Base-by-base conservation (phyloP, 257 asterid genomes). In the Ballota nigra region DNA sequence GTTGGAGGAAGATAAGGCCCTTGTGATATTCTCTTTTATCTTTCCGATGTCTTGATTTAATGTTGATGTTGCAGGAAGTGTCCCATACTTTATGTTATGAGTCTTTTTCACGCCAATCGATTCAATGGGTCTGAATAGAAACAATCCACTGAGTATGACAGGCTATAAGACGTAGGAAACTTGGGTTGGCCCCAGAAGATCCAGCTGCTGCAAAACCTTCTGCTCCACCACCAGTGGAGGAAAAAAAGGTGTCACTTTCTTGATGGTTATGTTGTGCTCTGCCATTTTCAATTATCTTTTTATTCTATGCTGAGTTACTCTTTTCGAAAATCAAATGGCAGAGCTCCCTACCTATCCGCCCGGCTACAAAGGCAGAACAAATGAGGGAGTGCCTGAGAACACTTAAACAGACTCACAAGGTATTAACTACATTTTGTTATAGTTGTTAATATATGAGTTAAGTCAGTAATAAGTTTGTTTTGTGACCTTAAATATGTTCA, bases 131-230 rank as follows among this genome's bases (percentile, higher is more conserved):
- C 74, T 75, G 63, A 49, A 23, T 38, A 36, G 60, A 71, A 78
- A 70, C 41, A 6, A 31, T 77, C 68, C n/a, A 65, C 33, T 43
- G 36, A 33, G 36, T 69, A 55, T 86, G 52, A 73, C 86, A 95
- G 99, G 99, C 98, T 22, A 98, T 92, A 85, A 95, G 98, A 79
- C 90, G 99, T 63, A 83, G 96, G 75, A 95, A 86, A 83, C 97
- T 95, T 70, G 98, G 99, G 67, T 86, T 95, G 82, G 90, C 97
- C 45, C 80, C 90, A 18, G 96, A 89, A 75, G 98, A 92, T 59
- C 92, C 91, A 47, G 66, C 86, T 69, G 76, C 82, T 47, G 80
- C 65, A 40, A 87, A 89, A 49, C 94, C 96, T 70, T 73, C 98
- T 78, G 69, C 88, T 61, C 93, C 97, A 45, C 93, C 97, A 52